These are phyloP conservation scores for Coemansia aciculifera DNA, from an alignment of 192 early-diverging fungal genomes.

Conservation along the genomic window DNA sequence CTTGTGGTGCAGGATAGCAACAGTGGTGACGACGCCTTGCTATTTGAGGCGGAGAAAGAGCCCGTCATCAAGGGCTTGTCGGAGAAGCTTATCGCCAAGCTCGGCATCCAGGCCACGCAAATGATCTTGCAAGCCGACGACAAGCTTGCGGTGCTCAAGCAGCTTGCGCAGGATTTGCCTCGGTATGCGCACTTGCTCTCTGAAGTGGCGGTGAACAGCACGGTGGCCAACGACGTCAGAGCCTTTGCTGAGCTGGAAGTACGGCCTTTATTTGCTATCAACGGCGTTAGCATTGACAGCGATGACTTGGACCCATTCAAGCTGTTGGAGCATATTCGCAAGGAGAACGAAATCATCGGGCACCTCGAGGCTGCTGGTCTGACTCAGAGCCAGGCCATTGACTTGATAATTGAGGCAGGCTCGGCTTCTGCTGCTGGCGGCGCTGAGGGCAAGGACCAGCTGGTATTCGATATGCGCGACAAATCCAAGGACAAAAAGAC, in stretches of 20 bases:
- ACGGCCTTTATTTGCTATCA: conserved; percentile 59
- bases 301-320: conserved; percentile 66
- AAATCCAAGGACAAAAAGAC: conserved; percentile 48
- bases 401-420: conserved; percentile 20
- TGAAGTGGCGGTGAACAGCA: conserved; percentile 51
- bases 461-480: conserved; percentile 80
- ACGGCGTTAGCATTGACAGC: conserved; percentile 61
- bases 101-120: conserved; percentile 74
- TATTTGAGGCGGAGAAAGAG: conserved; percentile 89
- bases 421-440: neutral
- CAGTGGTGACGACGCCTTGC: conserved; percentile 66
- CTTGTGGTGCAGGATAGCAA: conserved; percentile 38
- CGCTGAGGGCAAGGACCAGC: conserved; percentile 15
- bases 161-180: conserved; percentile 82
- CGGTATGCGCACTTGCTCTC: conserved; percentile 81
- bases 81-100: conserved; percentile 51
- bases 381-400: conserved; percentile 26
- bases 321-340: conserved; percentile 60
- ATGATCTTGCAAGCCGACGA: conserved; percentile 64
- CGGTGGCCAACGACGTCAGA: conserved; percentile 48
- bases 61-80: conserved; percentile 81
- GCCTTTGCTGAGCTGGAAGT: conserved; percentile 19
- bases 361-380: conserved; percentile 53
- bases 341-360: conserved; percentile 56
- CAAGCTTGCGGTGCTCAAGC: conserved; percentile 65